Conservation (phyloP, 1,284 basidiomycete species). For the Porodaedalea pini region DNA sequence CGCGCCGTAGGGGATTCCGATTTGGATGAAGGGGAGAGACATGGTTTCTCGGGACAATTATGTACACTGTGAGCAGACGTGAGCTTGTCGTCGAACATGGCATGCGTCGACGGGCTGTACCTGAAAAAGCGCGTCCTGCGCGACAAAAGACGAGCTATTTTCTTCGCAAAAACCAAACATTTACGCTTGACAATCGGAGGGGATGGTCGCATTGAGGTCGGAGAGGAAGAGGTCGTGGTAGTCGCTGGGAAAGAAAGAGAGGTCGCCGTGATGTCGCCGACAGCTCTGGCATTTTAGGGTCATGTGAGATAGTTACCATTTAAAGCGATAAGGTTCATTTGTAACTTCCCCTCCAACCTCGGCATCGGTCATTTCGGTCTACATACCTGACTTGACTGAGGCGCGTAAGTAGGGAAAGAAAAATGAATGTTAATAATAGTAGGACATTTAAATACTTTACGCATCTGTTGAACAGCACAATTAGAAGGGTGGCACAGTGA, state of each 20-base stretch:
- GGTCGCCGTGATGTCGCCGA: background rate
- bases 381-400: too few species aligned
- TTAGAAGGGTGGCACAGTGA: too few species aligned
- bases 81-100: background rate
- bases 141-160: background rate
- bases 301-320: background rate
- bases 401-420: too few species aligned
- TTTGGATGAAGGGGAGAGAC: background rate
- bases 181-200: background rate
- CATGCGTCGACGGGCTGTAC: background rate
- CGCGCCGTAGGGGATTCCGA: background rate
- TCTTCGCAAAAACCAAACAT: conserved; percentile 7
- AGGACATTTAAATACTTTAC: too few species aligned
- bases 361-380: too few species aligned
- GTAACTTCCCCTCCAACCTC: too few species aligned
- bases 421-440: too few species aligned
- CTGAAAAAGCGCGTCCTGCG: conserved; percentile 10
- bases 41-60: background rate
- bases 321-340: too few species aligned
- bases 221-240: background rate
- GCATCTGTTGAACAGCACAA: too few species aligned
- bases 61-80: conserved; percentile 1
- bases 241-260: background rate
- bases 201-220: conserved; percentile 1
- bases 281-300: background rate